Evolutionary conservation across 305 asterid species (phyloP).

Genomic region (Solanum hybrid): DNA sequence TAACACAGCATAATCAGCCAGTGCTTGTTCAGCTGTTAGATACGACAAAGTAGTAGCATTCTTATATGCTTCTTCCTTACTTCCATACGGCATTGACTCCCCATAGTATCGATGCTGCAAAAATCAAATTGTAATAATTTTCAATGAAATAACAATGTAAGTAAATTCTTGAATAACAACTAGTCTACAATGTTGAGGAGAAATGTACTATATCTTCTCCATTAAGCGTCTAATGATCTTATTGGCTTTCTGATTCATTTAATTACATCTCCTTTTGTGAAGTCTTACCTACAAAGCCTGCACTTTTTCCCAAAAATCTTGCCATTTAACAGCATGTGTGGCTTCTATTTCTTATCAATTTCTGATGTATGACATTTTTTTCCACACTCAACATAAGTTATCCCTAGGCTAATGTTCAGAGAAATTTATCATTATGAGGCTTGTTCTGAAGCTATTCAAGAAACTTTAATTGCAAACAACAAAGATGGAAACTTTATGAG

Average conservation of each 20-base stretch:
- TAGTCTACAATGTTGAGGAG: not conserved
- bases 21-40: conserved; percentile 83
- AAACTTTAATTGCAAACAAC: not conserved
- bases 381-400: not conserved
- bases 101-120: conserved; percentile 93
- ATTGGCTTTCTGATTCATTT: not conserved
- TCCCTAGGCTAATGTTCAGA: not conserved
- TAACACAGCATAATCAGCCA: conserved; percentile 78
- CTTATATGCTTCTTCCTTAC: conserved; percentile 61
- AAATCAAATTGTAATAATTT: not conserved
- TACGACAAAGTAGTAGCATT: conserved; percentile 54
- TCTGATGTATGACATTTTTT: not conserved
- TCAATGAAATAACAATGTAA: not conserved
- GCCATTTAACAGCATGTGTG: not conserved
- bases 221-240: not conserved
- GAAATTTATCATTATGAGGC: not conserved
- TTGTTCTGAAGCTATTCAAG: not conserved
- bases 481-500: not conserved
- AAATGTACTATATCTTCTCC: not conserved
- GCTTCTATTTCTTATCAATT: not conserved
- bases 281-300: not conserved
- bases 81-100: conserved; percentile 79
- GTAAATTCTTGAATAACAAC: not conserved
- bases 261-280: not conserved
- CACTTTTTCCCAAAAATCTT: not conserved